A percentile compares a stretch with the other conserved stretches of the same genome.
Evolutionary conservation across 1,284 basidiomycete species (phyloP).

Genomic region (Trametes versicolor): DNA sequence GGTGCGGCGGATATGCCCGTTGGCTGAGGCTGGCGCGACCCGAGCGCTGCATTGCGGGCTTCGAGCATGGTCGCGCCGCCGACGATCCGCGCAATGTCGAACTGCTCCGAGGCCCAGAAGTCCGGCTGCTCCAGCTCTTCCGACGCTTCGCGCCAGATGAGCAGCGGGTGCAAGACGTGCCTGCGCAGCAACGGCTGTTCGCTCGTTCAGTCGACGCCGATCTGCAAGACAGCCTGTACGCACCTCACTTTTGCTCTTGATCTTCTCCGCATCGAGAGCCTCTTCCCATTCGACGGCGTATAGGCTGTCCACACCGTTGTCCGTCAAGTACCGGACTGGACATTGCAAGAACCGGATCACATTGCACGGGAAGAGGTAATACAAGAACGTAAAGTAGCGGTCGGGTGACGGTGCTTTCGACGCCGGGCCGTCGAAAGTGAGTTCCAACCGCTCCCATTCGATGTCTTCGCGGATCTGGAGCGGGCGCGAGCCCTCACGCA

Average conservation of each 20-base stretch:
- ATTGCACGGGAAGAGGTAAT: slow-evolving; percentile 91
- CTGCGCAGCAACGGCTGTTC: slow-evolving; percentile 72
- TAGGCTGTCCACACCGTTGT: slow-evolving; percentile 59
- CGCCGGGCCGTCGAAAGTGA: slow-evolving; percentile 59
- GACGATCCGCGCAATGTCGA: slow-evolving; percentile 72
- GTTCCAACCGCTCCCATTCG: slow-evolving; percentile 71
- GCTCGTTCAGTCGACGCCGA: slow-evolving; percentile 5
- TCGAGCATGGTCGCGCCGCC: slow-evolving; percentile 80
- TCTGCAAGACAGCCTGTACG: slow-evolving; percentile 24
- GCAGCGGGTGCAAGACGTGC: slow-evolving; percentile 77
- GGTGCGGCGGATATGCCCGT: neutral
- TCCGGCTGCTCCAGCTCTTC: slow-evolving; percentile 71
- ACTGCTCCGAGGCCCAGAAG: slow-evolving; percentile 79
- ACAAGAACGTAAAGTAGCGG: slow-evolving; percentile 80
- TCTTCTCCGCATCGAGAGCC: slow-evolving; percentile 73
- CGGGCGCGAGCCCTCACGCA: slow-evolving; percentile 48
- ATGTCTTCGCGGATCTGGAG: slow-evolving; percentile 64
- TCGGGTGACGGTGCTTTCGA: slow-evolving; percentile 64
- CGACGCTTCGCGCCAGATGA: slow-evolving; percentile 71
- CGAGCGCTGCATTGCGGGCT: slow-evolving; percentile 61
- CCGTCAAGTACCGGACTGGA: slow-evolving; percentile 70
- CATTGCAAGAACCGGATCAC: slow-evolving; percentile 77
- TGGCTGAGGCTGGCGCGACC: slow-evolving; percentile 26
- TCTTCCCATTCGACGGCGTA: slow-evolving; percentile 72
- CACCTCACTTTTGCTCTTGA: slow-evolving; percentile 75